Percentiles rank a stretch among this genome's conserved stretches.
phyloP scores from a whole-genome alignment of 306 rosid genomes.

The Mimosa pudica region DNA sequence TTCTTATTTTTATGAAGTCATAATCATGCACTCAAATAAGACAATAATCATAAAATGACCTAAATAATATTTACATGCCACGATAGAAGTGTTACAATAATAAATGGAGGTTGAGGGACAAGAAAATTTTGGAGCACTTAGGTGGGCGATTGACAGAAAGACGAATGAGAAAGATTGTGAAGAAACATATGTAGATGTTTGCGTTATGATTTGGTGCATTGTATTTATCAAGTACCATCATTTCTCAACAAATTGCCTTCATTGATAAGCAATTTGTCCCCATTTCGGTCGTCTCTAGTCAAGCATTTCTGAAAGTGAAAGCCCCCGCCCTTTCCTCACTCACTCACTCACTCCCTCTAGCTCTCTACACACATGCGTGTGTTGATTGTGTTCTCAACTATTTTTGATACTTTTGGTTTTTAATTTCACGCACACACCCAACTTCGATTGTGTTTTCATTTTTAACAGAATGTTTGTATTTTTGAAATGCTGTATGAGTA shows the following conservation, averaged over 20 bases:
- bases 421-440: too few relatives aligned
- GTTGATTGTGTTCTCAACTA: neutral
- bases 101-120: neutral
- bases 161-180: neutral
- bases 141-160: neutral
- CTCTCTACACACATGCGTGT: neutral
- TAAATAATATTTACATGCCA: neutral
- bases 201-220: slow-evolving; percentile 34
- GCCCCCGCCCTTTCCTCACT: neutral
- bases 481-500: slow-evolving; percentile 16
- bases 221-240: slow-evolving; percentile 8
- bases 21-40: neutral
- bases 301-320: slow-evolving; percentile 33
- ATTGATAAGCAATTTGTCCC: slow-evolving; percentile 29
- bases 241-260: slow-evolving; percentile 31
- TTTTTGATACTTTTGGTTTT: neutral
- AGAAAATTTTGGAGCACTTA: slow-evolving; percentile 9
- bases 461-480: neutral
- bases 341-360: neutral
- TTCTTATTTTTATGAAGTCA: neutral
- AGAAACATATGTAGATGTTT: neutral
- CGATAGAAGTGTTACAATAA: too few relatives aligned
- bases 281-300: slow-evolving; percentile 18
- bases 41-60: neutral
- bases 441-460: neutral